Evolutionary conservation across 2,329 filamentous ascomycete species (phyloP).

Genomic region (Teratosphaeria destructans): DNA sequence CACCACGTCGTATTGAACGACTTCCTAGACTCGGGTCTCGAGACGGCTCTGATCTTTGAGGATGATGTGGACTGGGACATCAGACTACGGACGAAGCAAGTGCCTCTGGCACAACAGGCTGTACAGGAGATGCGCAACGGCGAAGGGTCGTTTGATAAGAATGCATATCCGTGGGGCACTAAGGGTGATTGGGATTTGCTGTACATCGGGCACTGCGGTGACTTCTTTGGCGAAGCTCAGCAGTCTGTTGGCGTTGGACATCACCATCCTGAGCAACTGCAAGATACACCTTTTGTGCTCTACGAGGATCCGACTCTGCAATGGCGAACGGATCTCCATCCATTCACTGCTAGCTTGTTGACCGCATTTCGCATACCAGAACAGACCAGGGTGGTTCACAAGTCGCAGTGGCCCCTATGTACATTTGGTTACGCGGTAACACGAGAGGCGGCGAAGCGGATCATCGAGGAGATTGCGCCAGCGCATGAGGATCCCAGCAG

Average conservation of each 20-base stretch:
- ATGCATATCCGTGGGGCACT: constrained; percentile 25
- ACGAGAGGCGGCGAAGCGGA: constrained; percentile 23
- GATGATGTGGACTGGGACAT: constrained; percentile 38
- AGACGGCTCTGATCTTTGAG: constrained; percentile 35
- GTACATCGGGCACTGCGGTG: constrained; percentile 33
- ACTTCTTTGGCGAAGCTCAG: constrained; percentile 27
- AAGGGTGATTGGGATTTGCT: constrained; percentile 28
- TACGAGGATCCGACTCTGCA: constrained; percentile 30
- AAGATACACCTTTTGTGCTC: constrained; percentile 23
- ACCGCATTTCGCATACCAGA: constrained; percentile 26
- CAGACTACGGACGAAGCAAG: constrained; percentile 30
- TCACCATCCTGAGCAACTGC: constrained; percentile 23
- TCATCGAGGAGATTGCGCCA: constrained; percentile 28
- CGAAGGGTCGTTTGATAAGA: constrained; percentile 22
- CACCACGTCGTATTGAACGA: constrained; percentile 25
- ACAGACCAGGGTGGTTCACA: constrained; percentile 29
- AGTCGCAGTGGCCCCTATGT: constrained; percentile 33
- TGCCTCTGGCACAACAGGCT: constrained; percentile 20
- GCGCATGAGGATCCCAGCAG: constrained; percentile 23
- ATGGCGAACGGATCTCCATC: constrained; percentile 25
- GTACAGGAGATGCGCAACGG: constrained; percentile 16
- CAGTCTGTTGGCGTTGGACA: constrained; percentile 26
- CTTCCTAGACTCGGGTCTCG: constrained; percentile 31
- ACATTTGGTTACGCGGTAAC: constrained; percentile 35
- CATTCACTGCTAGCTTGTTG: constrained; percentile 30